A percentile compares a stretch with the other conserved stretches of the same genome.
Conservation (phyloP, 352 stramenopile species). For the Globisporangium takayamanum region DNA sequence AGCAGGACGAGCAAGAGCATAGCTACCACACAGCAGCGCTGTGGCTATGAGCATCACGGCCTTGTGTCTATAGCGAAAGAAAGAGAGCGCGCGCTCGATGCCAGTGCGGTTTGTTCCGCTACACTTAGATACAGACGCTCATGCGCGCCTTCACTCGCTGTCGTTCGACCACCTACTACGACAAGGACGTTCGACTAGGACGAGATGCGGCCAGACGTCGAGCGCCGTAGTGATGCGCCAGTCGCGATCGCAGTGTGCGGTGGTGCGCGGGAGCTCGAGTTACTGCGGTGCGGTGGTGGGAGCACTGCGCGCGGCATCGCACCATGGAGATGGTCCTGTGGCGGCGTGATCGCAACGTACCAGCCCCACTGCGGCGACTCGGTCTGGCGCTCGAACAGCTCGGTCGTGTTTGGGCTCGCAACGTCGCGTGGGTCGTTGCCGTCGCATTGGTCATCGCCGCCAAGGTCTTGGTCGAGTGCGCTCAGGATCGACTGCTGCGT, state of each 20-base stretch:
- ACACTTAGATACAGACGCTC: not conserved
- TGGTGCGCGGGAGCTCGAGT: not conserved
- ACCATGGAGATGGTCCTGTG: constrained; percentile 47
- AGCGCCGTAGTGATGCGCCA: constrained; percentile 16
- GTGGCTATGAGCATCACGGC: not conserved
- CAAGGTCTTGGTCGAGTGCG: not conserved
- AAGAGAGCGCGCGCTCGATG: not conserved
- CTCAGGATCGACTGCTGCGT: constrained; percentile 12
- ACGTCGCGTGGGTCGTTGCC: not conserved
- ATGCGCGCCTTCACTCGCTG: not conserved
- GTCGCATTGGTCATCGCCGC: not conserved
- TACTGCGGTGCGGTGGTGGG: constrained; percentile 1
- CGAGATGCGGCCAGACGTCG: constrained; percentile 26
- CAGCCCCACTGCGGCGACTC: constrained; percentile 83
- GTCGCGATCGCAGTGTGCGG: not conserved
- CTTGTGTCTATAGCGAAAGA: not conserved
- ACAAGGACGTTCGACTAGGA: constrained; percentile 1
- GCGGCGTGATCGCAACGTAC: constrained; percentile 83
- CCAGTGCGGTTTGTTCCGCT: not conserved
- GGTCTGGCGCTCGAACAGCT: constrained; percentile 25
- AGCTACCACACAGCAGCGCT: not conserved
- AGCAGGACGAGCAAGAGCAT: not conserved
- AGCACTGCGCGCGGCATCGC: constrained; percentile 15
- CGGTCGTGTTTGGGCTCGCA: too few species aligned
- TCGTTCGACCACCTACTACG: not conserved